Evolutionary conservation across 129 eudicot species (phyloP).

Genomic region (Artemisia argyi): DNA sequence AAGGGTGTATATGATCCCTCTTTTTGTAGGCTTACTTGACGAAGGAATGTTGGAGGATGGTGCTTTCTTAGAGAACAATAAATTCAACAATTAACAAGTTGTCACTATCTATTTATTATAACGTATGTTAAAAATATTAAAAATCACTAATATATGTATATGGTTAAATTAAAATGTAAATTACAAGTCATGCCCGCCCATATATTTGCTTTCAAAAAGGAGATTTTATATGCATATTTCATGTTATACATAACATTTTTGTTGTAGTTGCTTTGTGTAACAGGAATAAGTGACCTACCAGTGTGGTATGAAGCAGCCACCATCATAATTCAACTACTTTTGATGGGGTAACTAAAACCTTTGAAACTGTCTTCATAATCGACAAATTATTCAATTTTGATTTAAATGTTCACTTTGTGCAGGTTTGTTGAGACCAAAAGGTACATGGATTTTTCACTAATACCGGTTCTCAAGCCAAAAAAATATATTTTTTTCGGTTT

Average conservation of each 20-base stretch:
- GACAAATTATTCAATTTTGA: background rate
- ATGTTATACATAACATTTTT: background rate
- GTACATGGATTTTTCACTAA: constrained; percentile 75
- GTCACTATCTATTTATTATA: too few species aligned
- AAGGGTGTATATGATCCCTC: too few species aligned
- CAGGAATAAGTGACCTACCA: constrained; percentile 78
- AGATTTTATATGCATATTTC: background rate
- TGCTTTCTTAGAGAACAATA: too few species aligned
- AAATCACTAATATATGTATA: too few species aligned
- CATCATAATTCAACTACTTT: constrained; percentile 69
- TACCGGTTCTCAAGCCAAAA: constrained; percentile 94
- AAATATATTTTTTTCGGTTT: constrained; percentile 78
- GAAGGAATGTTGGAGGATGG: too few species aligned
- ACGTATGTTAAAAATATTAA: too few species aligned
- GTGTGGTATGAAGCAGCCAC: constrained; percentile 99
- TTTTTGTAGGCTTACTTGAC: background rate
- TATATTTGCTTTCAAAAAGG: background rate
- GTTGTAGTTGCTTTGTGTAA: constrained; percentile 77
- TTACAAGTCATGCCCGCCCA: too few species aligned
- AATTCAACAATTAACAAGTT: too few species aligned
- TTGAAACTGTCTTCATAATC: background rate
- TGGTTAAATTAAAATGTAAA: too few species aligned
- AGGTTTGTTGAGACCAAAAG: constrained; percentile 93
- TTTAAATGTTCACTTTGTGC: background rate
- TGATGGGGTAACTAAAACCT: constrained; percentile 66